Evolutionary conservation across 1,139 yeast genomes (phyloP), one percentile per base, ranked within the genome.

Genomic region (Lodderomyces margitis): DNA sequence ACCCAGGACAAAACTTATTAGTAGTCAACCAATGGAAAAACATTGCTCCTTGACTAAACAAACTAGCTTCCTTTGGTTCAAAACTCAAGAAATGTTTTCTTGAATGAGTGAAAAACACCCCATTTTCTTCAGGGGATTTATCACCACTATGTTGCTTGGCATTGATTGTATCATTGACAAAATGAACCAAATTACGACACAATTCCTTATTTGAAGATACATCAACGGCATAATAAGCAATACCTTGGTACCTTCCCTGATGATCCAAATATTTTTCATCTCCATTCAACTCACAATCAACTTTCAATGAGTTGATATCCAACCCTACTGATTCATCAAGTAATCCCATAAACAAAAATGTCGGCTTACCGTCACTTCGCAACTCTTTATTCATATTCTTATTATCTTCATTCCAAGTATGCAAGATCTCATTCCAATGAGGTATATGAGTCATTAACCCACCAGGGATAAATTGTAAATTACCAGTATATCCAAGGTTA

Each of bases 1-100:
- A 92, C 0, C 95, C 95, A 1, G 95, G 92, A 58, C 98, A 91
- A 62, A 75, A 87, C 47, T 74, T 70, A 59, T 83, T 85, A 43
- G 92, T 78, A 41, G 66, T 62, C 41, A 87, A 68, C 97, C 98
- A 91, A 61, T 89, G 96, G 43, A 88, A 58, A 56, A 83, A 86
- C 83, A 86, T 87, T 46, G 83, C 80, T 0, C 88, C 92, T 56
- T 89, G 95, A 3, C 95, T 83, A 51, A 77, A 83, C 16, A 87
- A 58, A 2, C 89, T 77, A 0, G 87, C 82, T 45, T 83, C 86
- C 34, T 68, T 72, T 25, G 55, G 51, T 39, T 61, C 55, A 48
- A 71, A 69, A 8, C 64, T 60, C 42, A 68, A 54, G 39, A 58
- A 57, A 45, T 66, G 70, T 41, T 64, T 66, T 42, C 75, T 51